phyloP scores from a whole-genome alignment of 306 rosid species.

The Luffa acutangula region DNA sequence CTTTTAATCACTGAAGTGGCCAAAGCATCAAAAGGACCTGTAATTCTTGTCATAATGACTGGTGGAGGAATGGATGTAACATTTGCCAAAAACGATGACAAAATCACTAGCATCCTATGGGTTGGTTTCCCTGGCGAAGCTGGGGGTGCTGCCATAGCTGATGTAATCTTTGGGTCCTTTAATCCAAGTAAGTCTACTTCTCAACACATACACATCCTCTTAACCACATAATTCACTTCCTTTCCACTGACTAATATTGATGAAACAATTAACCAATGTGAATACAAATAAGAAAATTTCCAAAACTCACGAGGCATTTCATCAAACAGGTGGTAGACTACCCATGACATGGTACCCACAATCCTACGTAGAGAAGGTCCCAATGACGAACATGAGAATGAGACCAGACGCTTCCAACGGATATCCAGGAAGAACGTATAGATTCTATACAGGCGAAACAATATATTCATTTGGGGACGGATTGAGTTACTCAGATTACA shows the following conservation, averaged over 20 bases:
- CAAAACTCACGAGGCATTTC: constrained; percentile 1
- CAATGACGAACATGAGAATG: constrained; percentile 97
- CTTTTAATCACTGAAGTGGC: constrained; percentile 66
- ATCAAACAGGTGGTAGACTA: constrained; percentile 69
- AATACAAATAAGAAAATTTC: not conserved
- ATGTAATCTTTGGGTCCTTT: constrained; percentile 64
- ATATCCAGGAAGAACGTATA: constrained; percentile 74
- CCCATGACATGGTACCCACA: constrained; percentile 99
- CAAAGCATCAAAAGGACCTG: constrained; percentile 76
- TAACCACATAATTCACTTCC: not conserved
- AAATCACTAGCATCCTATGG: constrained; percentile 90
- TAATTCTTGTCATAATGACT: constrained; percentile 83
- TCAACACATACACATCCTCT: not conserved
- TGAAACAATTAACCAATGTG: not conserved
- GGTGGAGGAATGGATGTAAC: constrained; percentile 95
- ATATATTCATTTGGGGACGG: constrained; percentile 83
- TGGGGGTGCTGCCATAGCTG: constrained; percentile 96
- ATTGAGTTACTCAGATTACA: constrained; percentile 43
- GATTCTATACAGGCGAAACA: constrained; percentile 82
- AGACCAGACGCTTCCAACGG: constrained; percentile 67
- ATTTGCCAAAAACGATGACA: constrained; percentile 59
- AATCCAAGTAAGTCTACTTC: constrained; percentile 66
- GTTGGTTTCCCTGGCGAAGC: constrained; percentile 99
- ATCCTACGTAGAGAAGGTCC: constrained; percentile 65
- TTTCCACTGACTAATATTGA: not conserved